Evolutionary conservation across 371 early-diverging fungal genomes (phyloP).

Genomic region (Blakeslea trispora): DNA sequence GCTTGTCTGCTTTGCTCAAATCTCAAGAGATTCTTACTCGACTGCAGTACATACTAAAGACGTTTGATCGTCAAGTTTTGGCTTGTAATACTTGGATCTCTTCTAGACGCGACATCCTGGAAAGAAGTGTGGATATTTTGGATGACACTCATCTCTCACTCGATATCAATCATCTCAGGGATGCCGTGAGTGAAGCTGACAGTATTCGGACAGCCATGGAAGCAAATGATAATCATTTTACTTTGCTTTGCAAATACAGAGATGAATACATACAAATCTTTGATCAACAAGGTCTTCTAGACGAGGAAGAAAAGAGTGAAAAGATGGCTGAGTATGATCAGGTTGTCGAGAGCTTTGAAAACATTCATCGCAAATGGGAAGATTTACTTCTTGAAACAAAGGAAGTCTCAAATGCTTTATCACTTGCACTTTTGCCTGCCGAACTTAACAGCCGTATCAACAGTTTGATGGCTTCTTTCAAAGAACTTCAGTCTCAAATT

Average conservation of each 20-base stretch:
- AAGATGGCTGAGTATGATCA: slow-evolving; percentile 21
- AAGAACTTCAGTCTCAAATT: slow-evolving; percentile 23
- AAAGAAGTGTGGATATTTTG: slow-evolving; percentile 23
- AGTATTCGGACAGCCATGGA: slow-evolving; percentile 35
- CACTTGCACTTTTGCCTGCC: slow-evolving; percentile 31
- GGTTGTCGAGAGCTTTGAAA: slow-evolving; percentile 14
- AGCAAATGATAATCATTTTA: slow-evolving; percentile 29
- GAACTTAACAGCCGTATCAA: slow-evolving; percentile 29
- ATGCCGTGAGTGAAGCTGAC: slow-evolving; percentile 39
- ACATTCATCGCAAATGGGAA: slow-evolving; percentile 29
- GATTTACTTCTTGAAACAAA: slow-evolving; percentile 26
- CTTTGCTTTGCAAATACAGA: slow-evolving; percentile 22
- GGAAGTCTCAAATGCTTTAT: slow-evolving; percentile 20
- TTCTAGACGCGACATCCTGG: slow-evolving; percentile 21
- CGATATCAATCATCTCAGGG: slow-evolving; percentile 28
- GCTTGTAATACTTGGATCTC: slow-evolving; percentile 39
- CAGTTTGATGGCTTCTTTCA: slow-evolving; percentile 22
- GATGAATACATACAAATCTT: slow-evolving; percentile 30
- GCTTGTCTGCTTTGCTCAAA: slow-evolving; percentile 29
- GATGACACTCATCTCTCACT: slow-evolving; percentile 22
- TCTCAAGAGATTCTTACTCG: slow-evolving; percentile 40
- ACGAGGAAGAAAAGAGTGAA: slow-evolving; percentile 23
- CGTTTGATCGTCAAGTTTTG: slow-evolving; percentile 32
- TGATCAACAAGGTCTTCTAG: slow-evolving; percentile 22
- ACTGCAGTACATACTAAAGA: slow-evolving; percentile 32